These are phyloP conservation scores for Pestalotiopsis sp. DNA, from an alignment of 2,329 filamentous ascomycete species.

Conservation along the genomic window DNA sequence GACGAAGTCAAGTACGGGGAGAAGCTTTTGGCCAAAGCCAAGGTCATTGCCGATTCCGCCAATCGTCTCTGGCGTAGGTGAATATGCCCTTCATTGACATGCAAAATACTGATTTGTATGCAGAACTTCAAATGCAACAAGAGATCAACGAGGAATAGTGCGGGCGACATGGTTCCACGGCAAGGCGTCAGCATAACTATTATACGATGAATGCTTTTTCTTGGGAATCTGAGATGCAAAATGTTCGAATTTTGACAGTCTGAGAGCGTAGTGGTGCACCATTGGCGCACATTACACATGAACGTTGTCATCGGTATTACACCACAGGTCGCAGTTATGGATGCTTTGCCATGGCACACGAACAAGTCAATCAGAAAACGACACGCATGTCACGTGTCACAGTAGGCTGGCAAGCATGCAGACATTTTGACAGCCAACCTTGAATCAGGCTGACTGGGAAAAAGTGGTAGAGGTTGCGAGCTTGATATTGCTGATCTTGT, in stretches of 20 bases:
- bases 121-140: constrained; percentile 54
- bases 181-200: not conserved
- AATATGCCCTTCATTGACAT: constrained; percentile 14
- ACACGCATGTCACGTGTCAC: no score
- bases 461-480: not conserved
- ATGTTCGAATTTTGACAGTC: no score
- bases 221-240: no score
- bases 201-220: no score
- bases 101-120: constrained; percentile 13
- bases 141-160: constrained; percentile 48
- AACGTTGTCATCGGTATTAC: no score
- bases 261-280: not conserved
- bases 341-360: no score
- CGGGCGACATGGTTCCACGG: not conserved
- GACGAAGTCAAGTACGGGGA: constrained; percentile 63
- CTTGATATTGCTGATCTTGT: not conserved
- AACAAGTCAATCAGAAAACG: no score
- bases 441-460: not conserved
- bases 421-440: not conserved
- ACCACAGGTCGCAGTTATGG: no score
- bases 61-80: constrained; percentile 69
- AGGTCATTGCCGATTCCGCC: constrained; percentile 69
- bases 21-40: constrained; percentile 68
- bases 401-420: no score
- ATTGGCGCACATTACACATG: no score